Evolutionary conservation across 2,329 filamentous ascomycete genomes (phyloP).

Genomic region (Neoascochyta sp.): DNA sequence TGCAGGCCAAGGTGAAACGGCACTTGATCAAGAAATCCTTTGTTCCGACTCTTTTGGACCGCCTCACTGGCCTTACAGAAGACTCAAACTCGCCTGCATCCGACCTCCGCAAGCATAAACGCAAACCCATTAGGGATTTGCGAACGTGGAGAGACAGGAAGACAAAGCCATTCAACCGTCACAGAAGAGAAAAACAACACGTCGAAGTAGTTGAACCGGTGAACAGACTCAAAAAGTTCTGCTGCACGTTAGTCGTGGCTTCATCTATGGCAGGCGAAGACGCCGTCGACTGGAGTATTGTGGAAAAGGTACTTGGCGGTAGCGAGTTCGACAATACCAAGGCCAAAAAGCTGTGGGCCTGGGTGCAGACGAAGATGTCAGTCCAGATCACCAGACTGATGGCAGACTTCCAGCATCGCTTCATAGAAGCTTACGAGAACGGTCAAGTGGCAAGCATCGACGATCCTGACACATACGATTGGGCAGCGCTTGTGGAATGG

Average conservation of each 20-base stretch:
- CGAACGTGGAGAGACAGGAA: slow-evolving; percentile 17
- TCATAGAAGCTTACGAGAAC: slow-evolving; percentile 63
- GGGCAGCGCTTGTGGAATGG: slow-evolving; percentile 65
- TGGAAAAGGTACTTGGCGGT: slow-evolving; percentile 40
- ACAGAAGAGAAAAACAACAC: slow-evolving; percentile 15
- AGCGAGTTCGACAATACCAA: slow-evolving; percentile 30
- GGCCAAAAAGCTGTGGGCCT: slow-evolving; percentile 40
- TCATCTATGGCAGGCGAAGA: slow-evolving; percentile 36
- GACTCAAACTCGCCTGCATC: slow-evolving; percentile 28
- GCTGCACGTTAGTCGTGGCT: slow-evolving; percentile 29
- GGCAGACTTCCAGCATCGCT: slow-evolving; percentile 61
- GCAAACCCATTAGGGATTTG: too few species aligned
- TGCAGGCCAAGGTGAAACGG: slow-evolving; percentile 6
- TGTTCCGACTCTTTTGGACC: slow-evolving; percentile 29
- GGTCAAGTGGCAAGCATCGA: slow-evolving; percentile 60
- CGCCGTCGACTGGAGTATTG: slow-evolving; percentile 43
- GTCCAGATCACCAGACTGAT: slow-evolving; percentile 56
- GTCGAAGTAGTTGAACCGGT: slow-evolving; percentile 15
- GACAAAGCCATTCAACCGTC: slow-evolving; percentile 8
- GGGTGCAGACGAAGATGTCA: slow-evolving; percentile 31
- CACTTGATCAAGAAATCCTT: slow-evolving; percentile 7
- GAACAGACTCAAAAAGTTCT: slow-evolving; percentile 30
- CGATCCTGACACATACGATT: slow-evolving; percentile 63
- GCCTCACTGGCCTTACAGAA: slow-evolving; percentile 34
- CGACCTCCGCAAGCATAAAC: too few species aligned